Evolutionary conservation across 2,329 filamentous ascomycete species (phyloP).

Genomic region (Clarireedia paspali): DNA sequence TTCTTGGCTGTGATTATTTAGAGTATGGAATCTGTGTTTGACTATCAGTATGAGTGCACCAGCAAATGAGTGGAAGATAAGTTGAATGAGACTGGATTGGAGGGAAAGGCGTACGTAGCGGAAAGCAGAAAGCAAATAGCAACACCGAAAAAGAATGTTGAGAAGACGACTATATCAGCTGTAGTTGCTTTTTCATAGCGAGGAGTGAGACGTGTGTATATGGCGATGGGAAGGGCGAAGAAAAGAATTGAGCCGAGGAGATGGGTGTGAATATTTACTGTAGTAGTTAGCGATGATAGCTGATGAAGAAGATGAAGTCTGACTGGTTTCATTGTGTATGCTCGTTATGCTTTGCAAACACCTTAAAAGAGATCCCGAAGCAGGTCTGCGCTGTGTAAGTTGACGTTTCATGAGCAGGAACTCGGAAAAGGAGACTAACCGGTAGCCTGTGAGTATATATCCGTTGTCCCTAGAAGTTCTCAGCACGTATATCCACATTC

Average conservation of each 20-base stretch:
- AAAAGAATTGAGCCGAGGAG: conserved; percentile 36
- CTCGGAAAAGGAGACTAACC: neutral
- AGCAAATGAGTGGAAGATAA: too few species aligned
- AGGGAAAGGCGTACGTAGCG: conserved; percentile 12
- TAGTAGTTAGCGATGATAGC: conserved; percentile 18
- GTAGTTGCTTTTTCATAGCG: conserved; percentile 29
- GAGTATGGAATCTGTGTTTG: conserved; percentile 26
- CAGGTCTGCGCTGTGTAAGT: neutral
- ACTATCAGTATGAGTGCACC: neutral
- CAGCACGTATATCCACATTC: too few species aligned
- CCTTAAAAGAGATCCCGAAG: conserved; percentile 7
- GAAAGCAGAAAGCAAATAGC: conserved; percentile 34
- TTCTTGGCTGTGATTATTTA: conserved; percentile 33
- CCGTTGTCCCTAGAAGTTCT: conserved; percentile 9
- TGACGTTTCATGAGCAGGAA: neutral
- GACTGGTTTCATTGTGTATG: conserved; percentile 13
- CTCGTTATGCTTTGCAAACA: conserved; percentile 8
- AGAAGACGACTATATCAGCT: conserved; percentile 33
- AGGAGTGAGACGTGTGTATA: conserved; percentile 24
- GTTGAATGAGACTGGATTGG: too few species aligned
- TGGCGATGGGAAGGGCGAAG: conserved; percentile 23
- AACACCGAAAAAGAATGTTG: conserved; percentile 33
- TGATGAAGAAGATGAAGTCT: neutral
- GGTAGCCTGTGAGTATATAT: conserved; percentile 11
- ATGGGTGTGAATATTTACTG: conserved; percentile 37